Evolutionary conservation across 768 basidiomycete genomes (phyloP).

Genomic region (Suillus clintonianus): DNA sequence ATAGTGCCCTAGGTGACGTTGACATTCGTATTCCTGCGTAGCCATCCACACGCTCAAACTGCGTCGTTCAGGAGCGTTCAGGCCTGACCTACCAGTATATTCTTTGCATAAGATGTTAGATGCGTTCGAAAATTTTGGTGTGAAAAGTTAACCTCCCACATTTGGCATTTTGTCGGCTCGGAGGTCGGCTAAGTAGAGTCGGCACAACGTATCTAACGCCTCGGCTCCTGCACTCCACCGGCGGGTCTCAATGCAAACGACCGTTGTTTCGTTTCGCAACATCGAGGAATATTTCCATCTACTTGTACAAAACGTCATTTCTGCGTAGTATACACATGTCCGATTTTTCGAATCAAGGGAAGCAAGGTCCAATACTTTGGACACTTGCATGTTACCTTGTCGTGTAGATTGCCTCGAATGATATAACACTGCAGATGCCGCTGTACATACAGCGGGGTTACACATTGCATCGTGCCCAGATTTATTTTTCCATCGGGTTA

Average conservation of each 20-base stretch:
- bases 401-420: neutral
- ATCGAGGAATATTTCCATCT: neutral
- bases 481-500: conserved; percentile 11
- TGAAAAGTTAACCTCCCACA: no score
- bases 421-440: neutral
- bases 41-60: neutral
- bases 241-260: no score
- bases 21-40: neutral
- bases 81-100: no score
- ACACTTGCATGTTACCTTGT: neutral
- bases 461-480: neutral
- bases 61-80: no score
- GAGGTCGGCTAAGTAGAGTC: no score
- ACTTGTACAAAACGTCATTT: neutral
- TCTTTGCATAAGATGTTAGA: no score
- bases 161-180: no score
- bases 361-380: neutral
- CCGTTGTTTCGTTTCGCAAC: neutral
- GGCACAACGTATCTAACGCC: no score
- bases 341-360: neutral
- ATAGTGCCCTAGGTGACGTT: neutral
- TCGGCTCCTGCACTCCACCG: no score
- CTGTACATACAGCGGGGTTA: neutral
- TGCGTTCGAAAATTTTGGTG: no score
- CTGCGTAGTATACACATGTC: neutral